Evolutionary conservation across 1,139 yeast species (phyloP).

Genomic region (Magnusiomyces fungicola): DNA sequence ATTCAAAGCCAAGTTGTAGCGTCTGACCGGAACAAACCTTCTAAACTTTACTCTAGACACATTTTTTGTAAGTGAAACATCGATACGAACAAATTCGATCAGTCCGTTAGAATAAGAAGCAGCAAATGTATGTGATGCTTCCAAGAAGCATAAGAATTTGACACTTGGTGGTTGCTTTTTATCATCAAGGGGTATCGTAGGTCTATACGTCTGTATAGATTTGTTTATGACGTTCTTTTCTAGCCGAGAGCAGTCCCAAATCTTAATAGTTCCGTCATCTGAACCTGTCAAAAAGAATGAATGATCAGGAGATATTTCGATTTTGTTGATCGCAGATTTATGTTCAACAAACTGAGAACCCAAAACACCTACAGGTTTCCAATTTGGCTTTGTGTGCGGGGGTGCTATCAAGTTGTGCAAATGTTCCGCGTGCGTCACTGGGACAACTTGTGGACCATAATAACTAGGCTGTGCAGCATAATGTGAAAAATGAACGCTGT

Average conservation of each 20-base stretch:
- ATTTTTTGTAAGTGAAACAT: constrained; percentile 35
- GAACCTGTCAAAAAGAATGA: constrained; percentile 74
- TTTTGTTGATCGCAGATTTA: constrained; percentile 43
- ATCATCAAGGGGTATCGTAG: neutral
- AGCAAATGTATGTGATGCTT: constrained; percentile 57
- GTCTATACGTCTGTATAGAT: constrained; percentile 37
- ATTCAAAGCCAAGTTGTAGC: constrained; percentile 33
- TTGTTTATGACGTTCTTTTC: constrained; percentile 59
- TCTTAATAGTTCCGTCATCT: constrained; percentile 56
- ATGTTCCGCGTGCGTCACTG: constrained; percentile 12
- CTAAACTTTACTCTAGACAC: constrained; percentile 31
- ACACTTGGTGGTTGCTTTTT: constrained; percentile 21
- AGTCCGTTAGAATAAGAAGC: constrained; percentile 62
- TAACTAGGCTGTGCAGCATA: constrained; percentile 56
- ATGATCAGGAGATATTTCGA: constrained; percentile 52
- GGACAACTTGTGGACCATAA: constrained; percentile 45
- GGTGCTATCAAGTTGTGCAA: constrained; percentile 13
- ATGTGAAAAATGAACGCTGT: constrained; percentile 49
- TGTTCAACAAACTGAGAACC: constrained; percentile 58
- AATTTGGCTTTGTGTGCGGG: constrained; percentile 12
- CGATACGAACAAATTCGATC: constrained; percentile 51
- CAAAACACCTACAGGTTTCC: constrained; percentile 40
- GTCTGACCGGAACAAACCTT: constrained; percentile 41
- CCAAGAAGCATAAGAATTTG: constrained; percentile 41
- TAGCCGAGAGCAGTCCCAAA: constrained; percentile 71